Conservation (phyloP, 2,329 filamentous ascomycete species). For the Ophiosphaerella herpotricha region DNA sequence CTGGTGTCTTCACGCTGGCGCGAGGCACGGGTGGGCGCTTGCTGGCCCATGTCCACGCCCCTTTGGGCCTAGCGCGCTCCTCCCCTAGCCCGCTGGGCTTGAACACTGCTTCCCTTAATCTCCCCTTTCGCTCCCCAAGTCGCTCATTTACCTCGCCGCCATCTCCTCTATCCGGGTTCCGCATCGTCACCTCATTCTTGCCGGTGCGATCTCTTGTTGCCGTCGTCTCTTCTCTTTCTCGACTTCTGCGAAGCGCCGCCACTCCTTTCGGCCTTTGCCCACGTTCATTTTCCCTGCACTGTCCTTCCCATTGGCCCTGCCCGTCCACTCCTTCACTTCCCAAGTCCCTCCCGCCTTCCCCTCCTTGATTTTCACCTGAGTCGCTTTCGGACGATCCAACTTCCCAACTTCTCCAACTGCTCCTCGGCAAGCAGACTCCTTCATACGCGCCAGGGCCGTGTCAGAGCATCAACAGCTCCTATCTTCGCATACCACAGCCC, state of each 20-base stretch:
- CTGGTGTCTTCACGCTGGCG: slow-evolving; percentile 19
- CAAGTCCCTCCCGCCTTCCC: slow-evolving; percentile 17
- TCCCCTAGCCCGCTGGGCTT: slow-evolving; percentile 30
- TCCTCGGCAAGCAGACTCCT: slow-evolving; percentile 46
- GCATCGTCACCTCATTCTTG: slow-evolving; percentile 40
- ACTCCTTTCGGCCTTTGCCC: slow-evolving; percentile 50
- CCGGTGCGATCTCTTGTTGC: slow-evolving; percentile 44
- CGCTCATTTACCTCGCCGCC: slow-evolving; percentile 42
- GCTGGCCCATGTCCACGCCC: slow-evolving; percentile 13
- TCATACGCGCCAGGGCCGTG: slow-evolving; percentile 16
- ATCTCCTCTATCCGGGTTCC: slow-evolving; percentile 39
- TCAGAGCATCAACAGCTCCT: slow-evolving; percentile 27
- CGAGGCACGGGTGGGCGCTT: slow-evolving; percentile 11
- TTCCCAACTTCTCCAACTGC: slow-evolving; percentile 33
- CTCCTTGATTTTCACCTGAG: slow-evolving; percentile 34
- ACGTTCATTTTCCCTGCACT: slow-evolving; percentile 41
- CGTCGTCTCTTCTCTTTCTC: slow-evolving; percentile 44
- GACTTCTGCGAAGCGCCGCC: slow-evolving; percentile 48
- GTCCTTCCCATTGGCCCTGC: slow-evolving; percentile 40
- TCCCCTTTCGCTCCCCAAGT: slow-evolving; percentile 39
- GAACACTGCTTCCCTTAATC: slow-evolving; percentile 40
- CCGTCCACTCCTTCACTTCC: slow-evolving; percentile 46
- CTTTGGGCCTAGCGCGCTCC: slow-evolving; percentile 21
- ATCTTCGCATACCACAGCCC: slow-evolving; percentile 34
- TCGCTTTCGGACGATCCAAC: slow-evolving; percentile 46